Conservation (phyloP, 768 basidiomycete genomes). For the Candolleomyces aberdarensis region DNA sequence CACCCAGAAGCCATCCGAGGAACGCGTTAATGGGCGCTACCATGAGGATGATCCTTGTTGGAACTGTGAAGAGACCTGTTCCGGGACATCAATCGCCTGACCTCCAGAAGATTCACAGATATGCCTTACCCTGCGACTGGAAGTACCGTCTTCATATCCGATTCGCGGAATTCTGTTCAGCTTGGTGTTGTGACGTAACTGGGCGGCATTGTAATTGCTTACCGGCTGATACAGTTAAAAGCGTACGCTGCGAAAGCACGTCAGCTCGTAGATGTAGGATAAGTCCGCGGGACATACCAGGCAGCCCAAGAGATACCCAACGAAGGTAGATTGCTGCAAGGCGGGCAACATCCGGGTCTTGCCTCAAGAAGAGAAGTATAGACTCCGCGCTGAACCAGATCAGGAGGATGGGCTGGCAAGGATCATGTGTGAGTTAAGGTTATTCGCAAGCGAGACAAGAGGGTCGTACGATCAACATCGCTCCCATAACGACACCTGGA, state of each 20-base stretch:
- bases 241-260: slow-evolving; percentile 36
- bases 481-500: slow-evolving; percentile 59
- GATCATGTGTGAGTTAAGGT: slow-evolving; percentile 23
- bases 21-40: slow-evolving; percentile 85
- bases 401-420: slow-evolving; percentile 48
- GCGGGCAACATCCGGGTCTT: slow-evolving; percentile 81
- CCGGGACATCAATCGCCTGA: no score
- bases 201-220: background rate
- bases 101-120: background rate
- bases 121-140: slow-evolving; percentile 67
- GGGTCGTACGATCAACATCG: slow-evolving; percentile 54
- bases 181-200: no score
- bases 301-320: slow-evolving; percentile 75
- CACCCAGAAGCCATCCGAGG: slow-evolving; percentile 84
- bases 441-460: slow-evolving; percentile 4
- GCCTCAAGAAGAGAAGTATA: slow-evolving; percentile 70
- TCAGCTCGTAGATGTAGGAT: no score
- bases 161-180: background rate
- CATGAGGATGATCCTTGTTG: slow-evolving; percentile 77
- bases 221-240: slow-evolving; percentile 48
- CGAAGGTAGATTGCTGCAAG: slow-evolving; percentile 76
- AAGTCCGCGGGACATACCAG: slow-evolving; percentile 35
- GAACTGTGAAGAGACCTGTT: slow-evolving; percentile 74
- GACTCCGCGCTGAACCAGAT: slow-evolving; percentile 85
- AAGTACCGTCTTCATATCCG: slow-evolving; percentile 31